Evolutionary conservation across 106 monocot genomes (phyloP).

Genomic region (Gastrodia elata): DNA sequence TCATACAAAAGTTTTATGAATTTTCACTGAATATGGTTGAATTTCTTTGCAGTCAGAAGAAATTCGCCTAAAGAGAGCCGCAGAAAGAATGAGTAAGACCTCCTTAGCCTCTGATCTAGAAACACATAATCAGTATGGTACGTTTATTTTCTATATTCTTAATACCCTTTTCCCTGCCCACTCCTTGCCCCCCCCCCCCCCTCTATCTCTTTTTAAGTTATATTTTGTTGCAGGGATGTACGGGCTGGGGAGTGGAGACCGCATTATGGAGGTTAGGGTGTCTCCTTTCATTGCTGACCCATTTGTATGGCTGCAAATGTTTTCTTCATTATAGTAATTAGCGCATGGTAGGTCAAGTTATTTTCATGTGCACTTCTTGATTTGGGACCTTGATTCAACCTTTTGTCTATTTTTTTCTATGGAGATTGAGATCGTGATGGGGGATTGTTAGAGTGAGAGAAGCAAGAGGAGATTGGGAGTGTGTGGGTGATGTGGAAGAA

Average conservation of each 20-base stretch:
- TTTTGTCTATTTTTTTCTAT: not conserved
- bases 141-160: not conserved
- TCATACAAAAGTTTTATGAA: not conserved
- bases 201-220: not conserved
- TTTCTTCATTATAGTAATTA: not conserved
- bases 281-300: not conserved
- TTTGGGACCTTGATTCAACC: not conserved
- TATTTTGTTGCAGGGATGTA: conserved; percentile 26
- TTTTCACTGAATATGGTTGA: not conserved
- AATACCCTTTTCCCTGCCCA: not conserved
- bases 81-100: conserved; percentile 48
- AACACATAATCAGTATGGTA: not conserved
- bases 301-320: not conserved
- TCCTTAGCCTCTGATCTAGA: conserved; percentile 49
- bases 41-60: conserved; percentile 54
- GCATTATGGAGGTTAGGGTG: conserved; percentile 30
- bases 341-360: not conserved
- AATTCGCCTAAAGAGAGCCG: conserved; percentile 82
- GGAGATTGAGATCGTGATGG: not conserved
- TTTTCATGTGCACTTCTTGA: not conserved
- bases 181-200: not conserved
- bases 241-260: conserved; percentile 17
- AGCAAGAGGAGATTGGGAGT: not conserved
- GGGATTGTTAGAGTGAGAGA: not conserved
- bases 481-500: not conserved